phyloP scores from a whole-genome alignment of 83 land plant genomes.

The Diphasiastrum complanatum region DNA sequence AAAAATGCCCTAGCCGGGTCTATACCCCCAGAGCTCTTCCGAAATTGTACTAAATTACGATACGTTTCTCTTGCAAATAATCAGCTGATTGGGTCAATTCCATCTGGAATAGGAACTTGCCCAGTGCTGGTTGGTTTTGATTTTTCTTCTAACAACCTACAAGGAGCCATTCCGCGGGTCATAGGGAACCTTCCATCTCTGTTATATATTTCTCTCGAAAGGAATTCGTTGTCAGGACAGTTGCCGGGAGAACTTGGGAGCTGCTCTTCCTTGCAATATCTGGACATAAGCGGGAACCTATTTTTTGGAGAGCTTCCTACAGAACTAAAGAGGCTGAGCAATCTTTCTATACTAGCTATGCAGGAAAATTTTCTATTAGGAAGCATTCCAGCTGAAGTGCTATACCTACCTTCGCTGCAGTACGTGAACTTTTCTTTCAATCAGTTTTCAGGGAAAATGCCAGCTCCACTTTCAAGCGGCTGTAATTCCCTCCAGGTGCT shows the following conservation, averaged over 20 bases:
- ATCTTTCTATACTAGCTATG: slow-evolving; percentile 21
- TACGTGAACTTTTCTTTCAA: slow-evolving; percentile 20
- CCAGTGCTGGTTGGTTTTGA: slow-evolving; percentile 49
- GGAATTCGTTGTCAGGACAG: slow-evolving; percentile 43
- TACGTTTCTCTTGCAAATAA: slow-evolving; percentile 55
- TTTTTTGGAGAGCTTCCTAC: slow-evolving; percentile 53
- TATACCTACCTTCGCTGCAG: slow-evolving; percentile 17
- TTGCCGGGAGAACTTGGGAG: slow-evolving; percentile 28
- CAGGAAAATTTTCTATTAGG: slow-evolving; percentile 22
- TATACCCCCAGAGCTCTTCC: slow-evolving; percentile 50
- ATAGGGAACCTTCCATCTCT: slow-evolving; percentile 33
- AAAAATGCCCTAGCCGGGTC: slow-evolving; percentile 51
- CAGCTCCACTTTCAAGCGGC: slow-evolving; percentile 21
- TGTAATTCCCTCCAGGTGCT: slow-evolving; percentile 32
- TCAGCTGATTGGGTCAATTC: slow-evolving; percentile 47
- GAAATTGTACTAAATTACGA: slow-evolving; percentile 37
- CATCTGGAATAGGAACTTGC: slow-evolving; percentile 42
- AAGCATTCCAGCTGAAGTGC: slow-evolving; percentile 26
- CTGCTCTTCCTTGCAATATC: slow-evolving; percentile 42
- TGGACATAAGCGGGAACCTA: slow-evolving; percentile 54
- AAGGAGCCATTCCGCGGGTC: slow-evolving; percentile 42
- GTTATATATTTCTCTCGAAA: slow-evolving; percentile 34
- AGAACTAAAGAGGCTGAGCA: slow-evolving; percentile 29
- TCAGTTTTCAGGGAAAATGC: slow-evolving; percentile 15
- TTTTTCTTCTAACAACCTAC: slow-evolving; percentile 51